These are phyloP conservation scores for Nothophytophthora sp. DNA, from an alignment of 352 stramenopile species.

Conservation along the genomic window DNA sequence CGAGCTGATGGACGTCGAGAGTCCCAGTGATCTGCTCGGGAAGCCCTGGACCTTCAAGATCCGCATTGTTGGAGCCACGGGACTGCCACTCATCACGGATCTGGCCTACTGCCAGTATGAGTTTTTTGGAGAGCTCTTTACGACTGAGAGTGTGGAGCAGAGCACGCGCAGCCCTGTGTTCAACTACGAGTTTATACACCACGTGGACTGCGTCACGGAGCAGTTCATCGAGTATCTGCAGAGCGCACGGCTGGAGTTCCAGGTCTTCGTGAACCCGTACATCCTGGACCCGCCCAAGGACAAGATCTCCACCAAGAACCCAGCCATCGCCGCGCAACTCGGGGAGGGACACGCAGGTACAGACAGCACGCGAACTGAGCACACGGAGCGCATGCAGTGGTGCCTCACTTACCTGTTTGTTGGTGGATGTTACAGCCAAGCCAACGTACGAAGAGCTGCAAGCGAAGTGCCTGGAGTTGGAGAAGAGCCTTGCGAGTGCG, in stretches of 20 bases:
- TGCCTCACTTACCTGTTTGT: slow-evolving; percentile 2
- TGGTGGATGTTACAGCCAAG: slow-evolving; percentile 27
- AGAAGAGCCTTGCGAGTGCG: slow-evolving; percentile 36
- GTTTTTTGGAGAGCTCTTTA: slow-evolving; percentile 92
- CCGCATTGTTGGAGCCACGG: slow-evolving; percentile 79
- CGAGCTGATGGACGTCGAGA: slow-evolving; percentile 73
- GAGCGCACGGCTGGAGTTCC: slow-evolving; percentile 79
- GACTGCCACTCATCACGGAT: slow-evolving; percentile 89
- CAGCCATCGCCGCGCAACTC: slow-evolving; percentile 67
- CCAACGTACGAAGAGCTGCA: slow-evolving; percentile 59
- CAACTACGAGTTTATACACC: slow-evolving; percentile 89
- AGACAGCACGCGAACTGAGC: too few relatives aligned
- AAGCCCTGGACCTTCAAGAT: slow-evolving; percentile 92
- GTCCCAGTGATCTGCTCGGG: slow-evolving; percentile 75
- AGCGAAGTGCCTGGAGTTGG: slow-evolving; percentile 46
- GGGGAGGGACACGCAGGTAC: slow-evolving; percentile 44
- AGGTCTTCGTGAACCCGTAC: slow-evolving; percentile 90
- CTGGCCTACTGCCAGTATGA: slow-evolving; percentile 93
- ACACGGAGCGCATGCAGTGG: too few relatives aligned
- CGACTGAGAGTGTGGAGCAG: slow-evolving; percentile 90
- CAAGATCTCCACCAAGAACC: slow-evolving; percentile 76
- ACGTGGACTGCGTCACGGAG: slow-evolving; percentile 85
- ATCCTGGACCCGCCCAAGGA: slow-evolving; percentile 86
- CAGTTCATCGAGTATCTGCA: slow-evolving; percentile 90
- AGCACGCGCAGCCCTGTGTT: slow-evolving; percentile 88